Base-by-base conservation (phyloP, 2,329 filamentous ascomycete species). In the Boeremia lycopersici region DNA sequence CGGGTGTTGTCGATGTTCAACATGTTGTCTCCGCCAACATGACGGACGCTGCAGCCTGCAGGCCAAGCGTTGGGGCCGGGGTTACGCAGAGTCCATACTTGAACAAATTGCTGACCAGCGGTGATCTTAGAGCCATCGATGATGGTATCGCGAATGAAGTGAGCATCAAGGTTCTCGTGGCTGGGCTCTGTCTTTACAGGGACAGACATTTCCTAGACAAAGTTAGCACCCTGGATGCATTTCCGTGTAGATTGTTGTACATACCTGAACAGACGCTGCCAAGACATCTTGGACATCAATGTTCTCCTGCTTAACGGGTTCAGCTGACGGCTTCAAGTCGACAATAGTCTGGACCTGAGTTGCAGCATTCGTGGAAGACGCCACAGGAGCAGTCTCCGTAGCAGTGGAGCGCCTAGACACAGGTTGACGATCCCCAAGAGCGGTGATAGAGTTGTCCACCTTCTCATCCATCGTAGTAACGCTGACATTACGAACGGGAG, bases 21-120 rank as follows among this genome's bases (percentile, higher is more conserved):
- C 95, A 99, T 98, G 77, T 93, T 92, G 75, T 98, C 93, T 45
- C 95, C 95, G 53, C 93, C 92, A 55, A 96, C 89, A 70, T 93
- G 97, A 76, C 90, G 91, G 65, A 98, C 90, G 52, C 88, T 89
- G 81, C 91, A 96, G 58, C 93, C 95, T 50, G 87, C 85, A 33
- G 95, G 95, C 95, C 95, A 99, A 11, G 87, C 76, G 44, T 81
- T 78, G 10, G 85, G 85, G 26, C 95, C 93, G 17, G 89, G 87
- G 72, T 99, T 99, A 69, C 87, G 88, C 35, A 99, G 83, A 48
- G 89, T 89, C 95, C 95, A 99, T 2, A 90, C 91, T 76, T 99
- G 93, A 66, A 89, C 85, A 70, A 99, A 96, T 29, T 88, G 84
- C 48, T 86, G 82, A 70, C 89, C 88, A 4, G 89, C 86, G 34